Conservation (phyloP, 148 eudicot species). For the Amaranthus cruentus region DNA sequence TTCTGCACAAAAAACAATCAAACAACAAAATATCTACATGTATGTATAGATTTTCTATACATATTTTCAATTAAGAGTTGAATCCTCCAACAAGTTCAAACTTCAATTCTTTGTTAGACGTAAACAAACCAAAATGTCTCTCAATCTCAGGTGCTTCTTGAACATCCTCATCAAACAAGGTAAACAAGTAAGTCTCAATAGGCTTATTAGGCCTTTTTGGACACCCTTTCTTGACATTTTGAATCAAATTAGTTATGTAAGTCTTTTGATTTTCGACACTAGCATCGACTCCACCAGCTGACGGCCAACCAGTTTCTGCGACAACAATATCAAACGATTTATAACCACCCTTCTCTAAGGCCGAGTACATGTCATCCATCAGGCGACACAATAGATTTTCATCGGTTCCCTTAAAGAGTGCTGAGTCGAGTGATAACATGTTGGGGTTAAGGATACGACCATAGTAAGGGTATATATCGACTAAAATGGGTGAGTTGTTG, state of each 20-base stretch:
- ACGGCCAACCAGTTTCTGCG: slow-evolving; percentile 67
- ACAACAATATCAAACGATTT: slow-evolving; percentile 38
- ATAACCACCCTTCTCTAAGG: slow-evolving; percentile 38
- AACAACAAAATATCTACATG: not conserved
- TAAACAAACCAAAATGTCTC: slow-evolving; percentile 51
- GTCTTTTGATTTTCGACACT: slow-evolving; percentile 32
- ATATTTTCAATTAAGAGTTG: slow-evolving; percentile 7
- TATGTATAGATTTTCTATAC: not conserved
- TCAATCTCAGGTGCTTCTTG: slow-evolving; percentile 42
- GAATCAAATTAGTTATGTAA: slow-evolving; percentile 43
- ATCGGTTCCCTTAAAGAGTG: slow-evolving; percentile 28
- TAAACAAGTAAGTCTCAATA: slow-evolving; percentile 43
- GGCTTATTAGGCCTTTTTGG: slow-evolving; percentile 43
- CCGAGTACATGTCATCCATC: slow-evolving; percentile 39
- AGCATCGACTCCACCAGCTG: slow-evolving; percentile 35
- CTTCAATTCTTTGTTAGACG: slow-evolving; percentile 33
- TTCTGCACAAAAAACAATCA: not conserved
- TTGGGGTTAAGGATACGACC: slow-evolving; percentile 1
- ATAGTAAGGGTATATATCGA: slow-evolving; percentile 32
- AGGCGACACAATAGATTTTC: slow-evolving; percentile 38
- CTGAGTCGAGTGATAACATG: slow-evolving; percentile 13
- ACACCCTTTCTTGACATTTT: slow-evolving; percentile 41
- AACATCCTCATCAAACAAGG: slow-evolving; percentile 50
- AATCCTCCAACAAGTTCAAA: slow-evolving; percentile 40
- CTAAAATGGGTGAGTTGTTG: slow-evolving; percentile 19